Conservation (phyloP, 148 eudicot species). For the Nepenthes mirabilis region DNA sequence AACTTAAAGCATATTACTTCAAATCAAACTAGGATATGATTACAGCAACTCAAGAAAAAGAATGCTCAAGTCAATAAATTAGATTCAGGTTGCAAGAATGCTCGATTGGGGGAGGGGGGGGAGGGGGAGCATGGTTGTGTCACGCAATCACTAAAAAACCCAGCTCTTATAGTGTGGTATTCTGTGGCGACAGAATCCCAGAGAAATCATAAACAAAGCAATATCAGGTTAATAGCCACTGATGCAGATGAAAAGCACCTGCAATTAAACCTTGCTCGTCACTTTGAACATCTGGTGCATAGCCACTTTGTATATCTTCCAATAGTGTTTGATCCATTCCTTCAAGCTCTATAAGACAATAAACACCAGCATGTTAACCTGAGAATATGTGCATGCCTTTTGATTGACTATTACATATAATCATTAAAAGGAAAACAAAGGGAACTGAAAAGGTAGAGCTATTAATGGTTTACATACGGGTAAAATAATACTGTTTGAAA, state of each 20-base stretch:
- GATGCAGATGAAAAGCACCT: slow-evolving; percentile 19
- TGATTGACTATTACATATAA: background rate
- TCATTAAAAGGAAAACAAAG: no score
- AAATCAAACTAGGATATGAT: no score
- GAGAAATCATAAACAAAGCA: background rate
- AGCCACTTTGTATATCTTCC: slow-evolving; percentile 14
- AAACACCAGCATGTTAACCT: background rate
- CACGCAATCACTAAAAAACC: no score
- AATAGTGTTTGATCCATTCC: slow-evolving; percentile 17
- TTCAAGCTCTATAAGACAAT: slow-evolving; percentile 14
- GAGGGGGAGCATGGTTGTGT: no score
- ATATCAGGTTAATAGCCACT: background rate
- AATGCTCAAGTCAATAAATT: no score
- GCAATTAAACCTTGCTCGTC: slow-evolving; percentile 22
- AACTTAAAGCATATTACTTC: no score
- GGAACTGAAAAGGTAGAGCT: no score
- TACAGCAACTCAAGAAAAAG: no score
- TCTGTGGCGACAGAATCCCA: background rate
- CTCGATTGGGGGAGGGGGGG: no score
- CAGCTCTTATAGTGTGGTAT: no score
- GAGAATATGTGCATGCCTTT: background rate
- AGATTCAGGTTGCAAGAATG: no score
- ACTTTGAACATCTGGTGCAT: slow-evolving; percentile 19
- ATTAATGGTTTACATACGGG: no score
- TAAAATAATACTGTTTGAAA: background rate